Evolutionary conservation across 2,329 filamentous ascomycete genomes (phyloP).

Genomic region (Epichloe brachyelytri): DNA sequence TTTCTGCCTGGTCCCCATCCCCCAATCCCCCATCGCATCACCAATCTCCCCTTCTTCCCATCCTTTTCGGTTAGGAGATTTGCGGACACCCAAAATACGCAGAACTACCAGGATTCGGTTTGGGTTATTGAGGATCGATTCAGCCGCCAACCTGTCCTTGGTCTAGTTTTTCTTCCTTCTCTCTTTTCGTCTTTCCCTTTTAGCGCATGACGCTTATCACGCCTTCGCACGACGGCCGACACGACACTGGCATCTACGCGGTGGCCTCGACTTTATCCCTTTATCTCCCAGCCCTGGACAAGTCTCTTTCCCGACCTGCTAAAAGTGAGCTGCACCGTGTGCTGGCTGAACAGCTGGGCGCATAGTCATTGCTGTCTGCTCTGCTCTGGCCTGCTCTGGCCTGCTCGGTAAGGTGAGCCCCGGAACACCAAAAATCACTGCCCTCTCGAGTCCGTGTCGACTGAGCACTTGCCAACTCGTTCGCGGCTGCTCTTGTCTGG

Average conservation of each 20-base stretch:
- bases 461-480: background rate
- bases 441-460: background rate
- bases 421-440: background rate
- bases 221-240: background rate
- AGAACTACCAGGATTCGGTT: background rate
- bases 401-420: background rate
- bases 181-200: background rate
- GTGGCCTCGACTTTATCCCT: background rate
- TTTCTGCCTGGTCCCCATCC: background rate
- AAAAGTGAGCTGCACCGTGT: background rate
- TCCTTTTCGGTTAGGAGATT: slow-evolving; percentile 1
- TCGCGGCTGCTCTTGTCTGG: background rate
- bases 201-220: background rate
- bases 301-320: background rate
- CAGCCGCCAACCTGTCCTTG: background rate
- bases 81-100: background rate
- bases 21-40: background rate
- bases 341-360: background rate
- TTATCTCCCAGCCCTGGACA: background rate
- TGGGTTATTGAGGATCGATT: background rate
- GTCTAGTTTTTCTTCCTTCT: background rate
- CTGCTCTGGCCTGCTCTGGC: background rate
- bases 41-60: slow-evolving; percentile 1
- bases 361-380: background rate
- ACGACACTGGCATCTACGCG: background rate